phyloP scores from a whole-genome alignment of 1,139 yeast species.

The Candida sp. region DNA sequence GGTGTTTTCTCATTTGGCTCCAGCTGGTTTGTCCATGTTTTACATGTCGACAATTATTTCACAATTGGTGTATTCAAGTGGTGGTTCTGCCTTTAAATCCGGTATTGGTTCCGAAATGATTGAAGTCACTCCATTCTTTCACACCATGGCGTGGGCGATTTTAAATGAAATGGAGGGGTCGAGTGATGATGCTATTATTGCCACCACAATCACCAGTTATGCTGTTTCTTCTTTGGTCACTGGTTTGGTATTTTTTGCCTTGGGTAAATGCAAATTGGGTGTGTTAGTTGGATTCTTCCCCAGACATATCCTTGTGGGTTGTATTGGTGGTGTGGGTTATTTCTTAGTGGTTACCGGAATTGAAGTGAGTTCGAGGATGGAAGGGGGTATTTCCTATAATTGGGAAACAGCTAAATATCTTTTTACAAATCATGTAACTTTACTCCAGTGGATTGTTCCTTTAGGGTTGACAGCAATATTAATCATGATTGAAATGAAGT shows the following conservation, averaged over 20 bases:
- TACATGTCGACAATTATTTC: constrained; percentile 86
- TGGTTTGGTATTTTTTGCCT: constrained; percentile 70
- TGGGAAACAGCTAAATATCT: constrained; percentile 51
- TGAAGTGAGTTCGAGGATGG: constrained; percentile 80
- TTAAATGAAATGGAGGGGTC: constrained; percentile 51
- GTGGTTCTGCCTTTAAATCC: constrained; percentile 84
- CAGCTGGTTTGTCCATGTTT: constrained; percentile 91
- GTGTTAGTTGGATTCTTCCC: constrained; percentile 93
- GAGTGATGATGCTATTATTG: constrained; percentile 59
- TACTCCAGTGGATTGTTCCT: constrained; percentile 76
- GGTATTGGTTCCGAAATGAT: constrained; percentile 98
- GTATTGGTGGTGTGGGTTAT: constrained; percentile 98
- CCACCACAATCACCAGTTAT: constrained; percentile 86
- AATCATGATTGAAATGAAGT: constrained; percentile 57
- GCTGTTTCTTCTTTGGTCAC: constrained; percentile 83
- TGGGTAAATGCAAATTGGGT: constrained; percentile 82
- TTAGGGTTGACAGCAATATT: constrained; percentile 58
- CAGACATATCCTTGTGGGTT: constrained; percentile 91
- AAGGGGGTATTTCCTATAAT: constrained; percentile 69
- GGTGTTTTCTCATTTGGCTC: constrained; percentile 72
- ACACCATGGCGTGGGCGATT: constrained; percentile 83
- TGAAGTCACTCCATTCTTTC: constrained; percentile 97
- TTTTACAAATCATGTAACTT: constrained; percentile 30
- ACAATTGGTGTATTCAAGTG: constrained; percentile 82
- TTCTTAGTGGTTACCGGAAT: constrained; percentile 86